These are phyloP conservation scores for Umbelopsis sp. DNA, from an alignment of 371 early-diverging fungal genomes.

Conservation along the genomic window DNA sequence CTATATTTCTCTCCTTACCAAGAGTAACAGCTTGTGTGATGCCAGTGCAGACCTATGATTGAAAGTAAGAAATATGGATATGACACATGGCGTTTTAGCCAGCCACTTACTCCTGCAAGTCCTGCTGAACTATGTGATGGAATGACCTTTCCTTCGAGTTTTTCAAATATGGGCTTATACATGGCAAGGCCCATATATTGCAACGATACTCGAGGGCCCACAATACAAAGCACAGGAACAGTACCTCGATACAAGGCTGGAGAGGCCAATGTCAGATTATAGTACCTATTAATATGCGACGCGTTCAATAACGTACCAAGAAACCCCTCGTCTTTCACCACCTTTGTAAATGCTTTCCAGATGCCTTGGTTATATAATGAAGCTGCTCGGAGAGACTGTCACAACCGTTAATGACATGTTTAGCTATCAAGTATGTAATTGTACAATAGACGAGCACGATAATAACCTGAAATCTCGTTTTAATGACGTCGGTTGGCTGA, in stretches of 20 bases:
- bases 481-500: slow-evolving; percentile 50
- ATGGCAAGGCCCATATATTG: slow-evolving; percentile 57
- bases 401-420: not conserved
- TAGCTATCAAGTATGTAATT: not conserved
- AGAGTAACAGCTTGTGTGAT: slow-evolving; percentile 56
- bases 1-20: slow-evolving; percentile 24
- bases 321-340: slow-evolving; percentile 35
- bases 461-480: slow-evolving; percentile 47
- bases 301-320: slow-evolving; percentile 25
- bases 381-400: slow-evolving; percentile 32
- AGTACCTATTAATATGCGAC: too few species aligned
- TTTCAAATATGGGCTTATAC: slow-evolving; percentile 58
- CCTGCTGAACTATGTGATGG: slow-evolving; percentile 57
- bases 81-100: not conserved
- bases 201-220: slow-evolving; percentile 51
- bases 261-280: too few species aligned
- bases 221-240: slow-evolving; percentile 53
- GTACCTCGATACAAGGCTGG: slow-evolving; percentile 55
- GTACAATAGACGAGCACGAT: not conserved
- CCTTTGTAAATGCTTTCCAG: slow-evolving; percentile 33
- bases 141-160: slow-evolving; percentile 38
- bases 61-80: too few species aligned
- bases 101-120: slow-evolving; percentile 45
- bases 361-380: slow-evolving; percentile 44
- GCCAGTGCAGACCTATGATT: slow-evolving; percentile 48